phyloP scores from a whole-genome alignment of 208 protist genomes.

The Sergeia podlipaevii region DNA sequence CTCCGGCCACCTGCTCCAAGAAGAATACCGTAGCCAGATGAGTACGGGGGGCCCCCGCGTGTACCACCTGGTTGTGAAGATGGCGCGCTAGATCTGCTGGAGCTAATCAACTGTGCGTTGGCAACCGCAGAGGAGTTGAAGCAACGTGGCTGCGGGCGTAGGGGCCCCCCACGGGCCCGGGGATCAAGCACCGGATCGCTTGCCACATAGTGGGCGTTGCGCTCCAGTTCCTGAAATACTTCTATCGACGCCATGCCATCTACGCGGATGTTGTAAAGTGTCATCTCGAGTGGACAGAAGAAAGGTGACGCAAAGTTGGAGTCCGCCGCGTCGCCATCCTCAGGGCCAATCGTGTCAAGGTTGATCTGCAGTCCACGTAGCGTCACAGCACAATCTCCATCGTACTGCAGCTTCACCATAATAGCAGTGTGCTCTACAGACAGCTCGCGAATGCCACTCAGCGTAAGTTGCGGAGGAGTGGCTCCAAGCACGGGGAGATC shows the following conservation, averaged over 20 bases:
- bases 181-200: not conserved
- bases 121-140: not conserved
- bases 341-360: slow-evolving; percentile 70
- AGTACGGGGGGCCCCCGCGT: slow-evolving; percentile 5
- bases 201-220: slow-evolving; percentile 13
- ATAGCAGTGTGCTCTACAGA: slow-evolving; percentile 76
- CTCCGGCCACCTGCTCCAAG: slow-evolving; percentile 68
- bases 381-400: slow-evolving; percentile 72
- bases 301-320: slow-evolving; percentile 72
- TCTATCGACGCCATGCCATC: slow-evolving; percentile 83
- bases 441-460: slow-evolving; percentile 70
- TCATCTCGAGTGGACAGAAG: slow-evolving; percentile 86
- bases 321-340: slow-evolving; percentile 54
- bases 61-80: slow-evolving; percentile 2
- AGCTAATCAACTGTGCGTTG: slow-evolving; percentile 4
- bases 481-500: slow-evolving; percentile 69
- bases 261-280: slow-evolving; percentile 65
- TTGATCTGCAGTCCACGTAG: slow-evolving; percentile 82
- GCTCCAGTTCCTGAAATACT: slow-evolving; percentile 67
- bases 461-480: slow-evolving; percentile 63
- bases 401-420: slow-evolving; percentile 80
- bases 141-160: not conserved
- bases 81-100: not conserved
- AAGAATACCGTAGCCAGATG: slow-evolving; percentile 70
- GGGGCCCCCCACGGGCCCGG: not conserved